Conservation (phyloP, 371 early-diverging fungal species). For the Mucor plumbeus region DNA sequence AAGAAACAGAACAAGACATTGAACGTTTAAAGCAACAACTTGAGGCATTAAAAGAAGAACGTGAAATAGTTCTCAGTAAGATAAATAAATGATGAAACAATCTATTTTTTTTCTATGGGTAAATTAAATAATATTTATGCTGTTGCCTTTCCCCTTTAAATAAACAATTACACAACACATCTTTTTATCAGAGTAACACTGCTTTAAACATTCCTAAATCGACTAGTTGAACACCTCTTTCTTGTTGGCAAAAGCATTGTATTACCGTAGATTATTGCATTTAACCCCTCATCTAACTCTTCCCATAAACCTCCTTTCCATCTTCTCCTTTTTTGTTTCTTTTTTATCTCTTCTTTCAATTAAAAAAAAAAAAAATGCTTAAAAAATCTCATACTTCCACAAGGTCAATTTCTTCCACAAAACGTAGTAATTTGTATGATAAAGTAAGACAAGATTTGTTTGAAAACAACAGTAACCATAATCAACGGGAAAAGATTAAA, state of each 20-base stretch:
- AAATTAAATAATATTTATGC: background rate
- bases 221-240: background rate
- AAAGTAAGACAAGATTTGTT: conserved; percentile 22
- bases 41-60: conserved; percentile 28
- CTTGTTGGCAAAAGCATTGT: background rate
- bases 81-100: conserved; percentile 7
- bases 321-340: background rate
- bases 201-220: background rate
- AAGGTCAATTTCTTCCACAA: background rate
- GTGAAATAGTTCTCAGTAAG: conserved; percentile 26
- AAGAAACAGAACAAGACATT: conserved; percentile 13
- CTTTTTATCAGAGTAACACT: background rate
- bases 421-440: conserved; percentile 20
- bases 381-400: conserved; percentile 14
- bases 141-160: background rate
- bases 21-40: conserved; percentile 27
- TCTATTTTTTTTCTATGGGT: conserved; percentile 4
- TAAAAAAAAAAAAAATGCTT: conserved; percentile 6
- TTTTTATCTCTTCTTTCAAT: background rate
- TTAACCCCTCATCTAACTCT: background rate
- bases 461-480: background rate
- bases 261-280: conserved; percentile 3
- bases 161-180: background rate
- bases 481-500: background rate
- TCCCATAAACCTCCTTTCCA: background rate